Evolutionary conservation across 2,329 filamentous ascomycete species (phyloP).

Genomic region (Hymenoscyphus linearis): DNA sequence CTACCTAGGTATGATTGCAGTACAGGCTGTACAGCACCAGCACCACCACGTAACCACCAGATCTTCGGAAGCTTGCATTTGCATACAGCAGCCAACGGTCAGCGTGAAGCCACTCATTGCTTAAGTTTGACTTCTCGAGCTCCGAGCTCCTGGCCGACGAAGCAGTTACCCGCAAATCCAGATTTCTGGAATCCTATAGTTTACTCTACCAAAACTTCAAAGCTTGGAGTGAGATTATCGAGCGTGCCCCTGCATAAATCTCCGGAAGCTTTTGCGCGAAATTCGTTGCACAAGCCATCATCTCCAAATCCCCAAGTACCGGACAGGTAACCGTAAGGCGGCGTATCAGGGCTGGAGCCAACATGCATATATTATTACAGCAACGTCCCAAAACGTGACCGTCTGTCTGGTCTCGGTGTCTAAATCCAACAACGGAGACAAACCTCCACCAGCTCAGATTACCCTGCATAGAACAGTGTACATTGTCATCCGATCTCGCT

Average conservation of each 20-base stretch:
- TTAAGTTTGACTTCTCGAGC: neutral
- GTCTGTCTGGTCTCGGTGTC: neutral
- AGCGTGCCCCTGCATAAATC: slow-evolving; percentile 1
- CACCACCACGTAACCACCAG: no score
- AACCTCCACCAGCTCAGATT: neutral
- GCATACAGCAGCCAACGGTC: neutral
- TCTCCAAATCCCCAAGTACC: slow-evolving; percentile 14
- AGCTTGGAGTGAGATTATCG: neutral
- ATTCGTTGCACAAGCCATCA: slow-evolving; percentile 12
- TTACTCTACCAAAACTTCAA: neutral
- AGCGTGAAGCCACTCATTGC: neutral
- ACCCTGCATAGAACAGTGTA: neutral
- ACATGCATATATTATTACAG: neutral
- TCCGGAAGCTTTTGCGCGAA: slow-evolving; percentile 9
- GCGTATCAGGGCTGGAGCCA: neutral
- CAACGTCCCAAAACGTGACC: neutral
- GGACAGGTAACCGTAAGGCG: slow-evolving; percentile 16
- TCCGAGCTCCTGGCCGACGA: neutral
- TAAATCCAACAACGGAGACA: neutral
- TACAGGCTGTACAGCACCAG: no score
- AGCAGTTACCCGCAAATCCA: neutral
- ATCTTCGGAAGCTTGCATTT: neutral
- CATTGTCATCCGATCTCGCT: neutral
- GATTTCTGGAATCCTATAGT: neutral
- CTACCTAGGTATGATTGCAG: neutral